Evolutionary conservation across 108 stramenopile genomes (phyloP), one percentile per base, ranked within the genome.

Genomic region (Cyclotella kingstonii): DNA sequence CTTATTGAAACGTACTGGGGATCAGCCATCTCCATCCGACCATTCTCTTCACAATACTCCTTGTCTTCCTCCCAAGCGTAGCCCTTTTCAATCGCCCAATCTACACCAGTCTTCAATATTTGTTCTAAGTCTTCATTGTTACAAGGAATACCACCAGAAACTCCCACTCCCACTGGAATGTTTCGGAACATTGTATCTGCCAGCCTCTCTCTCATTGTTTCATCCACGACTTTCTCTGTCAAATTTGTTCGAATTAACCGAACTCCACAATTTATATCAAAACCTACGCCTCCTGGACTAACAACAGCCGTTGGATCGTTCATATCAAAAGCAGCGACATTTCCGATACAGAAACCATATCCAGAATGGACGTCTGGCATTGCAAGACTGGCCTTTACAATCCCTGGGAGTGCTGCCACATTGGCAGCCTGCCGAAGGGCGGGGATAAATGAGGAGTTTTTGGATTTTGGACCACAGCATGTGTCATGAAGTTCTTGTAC

Each of bases 321-420:
- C 84, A 89, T 87, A 58, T 91, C 92, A 64, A 94, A 91, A 17
- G 91, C 92, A 0, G 92, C 92, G n/a, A 94, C 92, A 31, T 90
- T 90, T 4, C 92, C 92, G 34, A 94, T 89, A 39, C 87, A 85
- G 33, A 94, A 94, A 9, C 92, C 92, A 56, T 90, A 94, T 0
- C 92, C 92, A 1, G 82, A 82, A 66, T 94, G 89, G 1, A 89
- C 63, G 72, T 94, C 92, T 2, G 92, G 92, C 71, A 94, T 79
- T 12, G 89, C 91, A 29, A 92, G 72, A 51, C 80, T 81, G 8
- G 60, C 67, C 40, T 68, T 67, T 14, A 90, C 89, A 41, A 93
- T 87, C 1, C 90, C 92, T 1, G 92, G 92, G 1, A 94, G 70
- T 2, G 90, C 84, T 12, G 92, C 92, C 17, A 94, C 92, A 54